A percentile compares a stretch with the other conserved stretches of the same genome.
phyloP scores from a whole-genome alignment of 352 stramenopile species.

The Globisporangium takayamanum region DNA sequence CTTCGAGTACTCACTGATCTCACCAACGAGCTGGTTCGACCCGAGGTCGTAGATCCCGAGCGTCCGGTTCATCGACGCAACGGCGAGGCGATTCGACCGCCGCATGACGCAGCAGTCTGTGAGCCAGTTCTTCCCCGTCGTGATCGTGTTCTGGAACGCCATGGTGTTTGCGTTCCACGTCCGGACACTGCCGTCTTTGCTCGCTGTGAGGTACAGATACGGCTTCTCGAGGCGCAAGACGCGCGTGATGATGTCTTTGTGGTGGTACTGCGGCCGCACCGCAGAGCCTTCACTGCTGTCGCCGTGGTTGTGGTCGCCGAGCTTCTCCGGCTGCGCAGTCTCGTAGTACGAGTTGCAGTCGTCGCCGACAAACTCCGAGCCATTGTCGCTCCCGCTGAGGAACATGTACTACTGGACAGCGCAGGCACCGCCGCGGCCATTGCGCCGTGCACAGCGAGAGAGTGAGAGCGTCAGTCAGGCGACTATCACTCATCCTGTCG shows the following conservation, averaged over 20 bases:
- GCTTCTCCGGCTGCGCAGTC: conserved; percentile 51
- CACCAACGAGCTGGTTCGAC: conserved; percentile 56
- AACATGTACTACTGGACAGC: conserved; percentile 65
- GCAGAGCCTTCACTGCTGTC: conserved; percentile 1
- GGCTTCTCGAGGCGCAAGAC: conserved; percentile 61
- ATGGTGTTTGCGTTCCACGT: conserved; percentile 72
- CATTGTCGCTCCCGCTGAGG: conserved; percentile 62
- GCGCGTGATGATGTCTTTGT: conserved; percentile 72
- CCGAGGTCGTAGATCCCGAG: conserved; percentile 73
- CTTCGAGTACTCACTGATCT: conserved; percentile 71
- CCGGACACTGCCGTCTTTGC: conserved; percentile 65
- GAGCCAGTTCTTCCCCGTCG: conserved; percentile 70
- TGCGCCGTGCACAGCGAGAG: neutral
- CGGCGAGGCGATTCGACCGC: conserved; percentile 68
- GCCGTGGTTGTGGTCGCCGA: conserved; percentile 17
- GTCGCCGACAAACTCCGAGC: conserved; percentile 54
- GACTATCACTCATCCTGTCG: too few species aligned
- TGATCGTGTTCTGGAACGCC: conserved; percentile 49
- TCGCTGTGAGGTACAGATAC: conserved; percentile 64
- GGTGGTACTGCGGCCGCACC: conserved; percentile 27
- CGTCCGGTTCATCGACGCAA: conserved; percentile 74
- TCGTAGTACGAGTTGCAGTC: conserved; percentile 61
- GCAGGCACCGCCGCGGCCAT: neutral
- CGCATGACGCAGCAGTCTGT: conserved; percentile 78
- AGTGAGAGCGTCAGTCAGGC: neutral